Percentiles rank a stretch among this genome's conserved stretches.
Conservation (phyloP, 176 grass and related monocot genomes). For the Aegilops longissima region DNA sequence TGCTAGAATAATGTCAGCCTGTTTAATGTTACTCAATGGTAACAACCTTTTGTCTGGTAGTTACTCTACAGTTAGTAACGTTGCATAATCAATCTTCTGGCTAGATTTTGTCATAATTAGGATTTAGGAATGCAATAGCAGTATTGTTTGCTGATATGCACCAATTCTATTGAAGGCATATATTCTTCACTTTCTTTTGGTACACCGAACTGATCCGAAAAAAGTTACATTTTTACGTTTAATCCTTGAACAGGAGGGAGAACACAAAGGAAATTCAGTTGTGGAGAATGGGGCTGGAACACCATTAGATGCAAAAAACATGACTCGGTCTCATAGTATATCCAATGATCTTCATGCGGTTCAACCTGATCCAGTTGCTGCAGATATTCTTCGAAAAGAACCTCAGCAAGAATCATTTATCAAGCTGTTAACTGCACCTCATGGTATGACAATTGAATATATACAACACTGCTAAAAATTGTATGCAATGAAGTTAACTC, state of each 20-base stretch:
- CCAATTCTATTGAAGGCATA: slow-evolving; percentile 16
- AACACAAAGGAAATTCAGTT: slow-evolving; percentile 52
- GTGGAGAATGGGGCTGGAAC: slow-evolving; percentile 64
- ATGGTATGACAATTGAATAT: slow-evolving; percentile 49
- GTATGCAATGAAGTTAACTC: not conserved
- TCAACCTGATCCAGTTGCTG: slow-evolving; percentile 88
- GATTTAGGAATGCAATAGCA: not conserved
- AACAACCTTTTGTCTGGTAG: not conserved
- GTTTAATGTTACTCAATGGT: not conserved
- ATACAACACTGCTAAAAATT: not conserved
- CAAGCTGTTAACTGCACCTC: slow-evolving; percentile 69
- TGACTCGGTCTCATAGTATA: slow-evolving; percentile 84
- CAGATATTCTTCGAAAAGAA: slow-evolving; percentile 99
- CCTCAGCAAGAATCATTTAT: slow-evolving; percentile 94
- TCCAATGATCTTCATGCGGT: slow-evolving; percentile 87
- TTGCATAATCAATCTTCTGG: not conserved
- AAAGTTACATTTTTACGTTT: not conserved
- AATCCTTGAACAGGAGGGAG: slow-evolving; percentile 46
- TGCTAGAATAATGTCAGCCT: not conserved
- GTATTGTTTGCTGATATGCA: slow-evolving; percentile 11
- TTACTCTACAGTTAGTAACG: not conserved
- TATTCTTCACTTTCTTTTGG: slow-evolving; percentile 19
- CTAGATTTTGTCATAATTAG: not conserved
- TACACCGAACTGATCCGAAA: not conserved
- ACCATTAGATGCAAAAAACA: slow-evolving; percentile 54